A percentile compares a stretch with the other conserved stretches of the same genome.
Conservation (phyloP, 768 basidiomycete species). For the Lentinula raphanica region DNA sequence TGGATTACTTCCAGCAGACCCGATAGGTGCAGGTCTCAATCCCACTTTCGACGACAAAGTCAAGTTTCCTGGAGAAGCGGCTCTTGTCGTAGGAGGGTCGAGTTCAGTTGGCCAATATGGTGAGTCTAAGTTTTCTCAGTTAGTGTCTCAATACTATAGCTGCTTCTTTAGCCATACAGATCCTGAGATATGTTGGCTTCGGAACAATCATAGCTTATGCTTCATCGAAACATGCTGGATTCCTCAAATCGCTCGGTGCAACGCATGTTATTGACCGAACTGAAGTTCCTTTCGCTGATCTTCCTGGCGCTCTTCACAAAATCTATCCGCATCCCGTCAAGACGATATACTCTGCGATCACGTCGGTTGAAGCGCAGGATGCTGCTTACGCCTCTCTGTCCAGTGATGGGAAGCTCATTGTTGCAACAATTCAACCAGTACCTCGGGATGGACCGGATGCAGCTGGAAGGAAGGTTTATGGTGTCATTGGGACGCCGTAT, state of each 20-base stretch:
- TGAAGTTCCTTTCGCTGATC: not conserved
- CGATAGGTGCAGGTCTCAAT: slow-evolving; percentile 35
- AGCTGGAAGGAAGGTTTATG: not conserved
- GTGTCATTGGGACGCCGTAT: not conserved
- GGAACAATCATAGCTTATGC: too few relatives aligned
- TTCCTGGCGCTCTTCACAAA: too few relatives aligned
- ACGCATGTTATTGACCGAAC: slow-evolving; percentile 33
- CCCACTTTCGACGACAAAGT: slow-evolving; percentile 32
- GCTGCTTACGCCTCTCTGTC: not conserved
- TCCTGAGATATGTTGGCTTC: not conserved
- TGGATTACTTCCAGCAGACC: slow-evolving; percentile 38
- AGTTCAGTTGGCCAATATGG: slow-evolving; percentile 48
- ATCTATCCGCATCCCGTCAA: too few relatives aligned
- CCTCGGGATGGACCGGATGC: not conserved
- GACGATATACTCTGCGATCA: not conserved
- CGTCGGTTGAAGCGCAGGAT: not conserved
- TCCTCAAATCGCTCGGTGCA: slow-evolving; percentile 33
- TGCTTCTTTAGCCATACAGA: not conserved
- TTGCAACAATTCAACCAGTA: not conserved
- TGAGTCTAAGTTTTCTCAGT: too few relatives aligned
- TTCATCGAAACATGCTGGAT: slow-evolving; percentile 2
- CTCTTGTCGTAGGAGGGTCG: slow-evolving; percentile 45
- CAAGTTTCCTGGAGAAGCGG: slow-evolving; percentile 34
- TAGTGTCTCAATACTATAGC: too few relatives aligned
- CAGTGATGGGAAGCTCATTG: not conserved